Percentiles rank a stretch among this genome's conserved stretches.
Conservation (phyloP, 2,329 filamentous ascomycete species). For the Nemania serpens region DNA sequence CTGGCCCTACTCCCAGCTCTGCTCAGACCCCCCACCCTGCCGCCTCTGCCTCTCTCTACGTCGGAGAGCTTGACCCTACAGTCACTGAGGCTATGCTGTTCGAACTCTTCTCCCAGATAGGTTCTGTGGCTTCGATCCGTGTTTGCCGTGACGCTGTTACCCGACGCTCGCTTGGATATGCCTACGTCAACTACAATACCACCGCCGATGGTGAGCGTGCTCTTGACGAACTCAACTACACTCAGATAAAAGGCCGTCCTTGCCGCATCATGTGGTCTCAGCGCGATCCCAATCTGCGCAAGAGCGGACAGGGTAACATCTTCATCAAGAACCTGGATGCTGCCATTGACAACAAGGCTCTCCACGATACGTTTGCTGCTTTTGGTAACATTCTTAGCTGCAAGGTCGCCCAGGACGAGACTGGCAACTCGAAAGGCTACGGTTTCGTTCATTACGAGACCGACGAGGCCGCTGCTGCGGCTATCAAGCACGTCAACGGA, state of each 20-base stretch:
- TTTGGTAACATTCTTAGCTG: constrained; percentile 99
- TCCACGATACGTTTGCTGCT: constrained; percentile 98
- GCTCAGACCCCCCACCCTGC: constrained; percentile 75
- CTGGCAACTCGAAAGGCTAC: constrained; percentile 96
- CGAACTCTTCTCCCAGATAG: constrained; percentile 99
- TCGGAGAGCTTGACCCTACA: constrained; percentile 95
- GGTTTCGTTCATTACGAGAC: constrained; percentile 99
- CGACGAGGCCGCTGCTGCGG: constrained; percentile 92
- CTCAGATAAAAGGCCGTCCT: constrained; percentile 95
- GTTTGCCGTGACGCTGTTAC: constrained; percentile 99
- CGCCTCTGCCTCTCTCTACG: constrained; percentile 97
- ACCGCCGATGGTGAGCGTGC: constrained; percentile 96
- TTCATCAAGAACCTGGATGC: constrained; percentile 99
- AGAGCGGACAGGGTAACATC: constrained; percentile 98
- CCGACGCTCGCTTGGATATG: constrained; percentile 96
- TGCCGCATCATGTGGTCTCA: constrained; percentile 99
- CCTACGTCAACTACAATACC: constrained; percentile 99
- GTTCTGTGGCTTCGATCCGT: constrained; percentile 97
- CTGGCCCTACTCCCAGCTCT: constrained; percentile 73
- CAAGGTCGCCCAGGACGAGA: constrained; percentile 99
- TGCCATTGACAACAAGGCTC: constrained; percentile 99
- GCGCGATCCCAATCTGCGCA: constrained; percentile 97
- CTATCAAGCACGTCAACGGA: constrained; percentile 99
- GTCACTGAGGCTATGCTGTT: constrained; percentile 99
- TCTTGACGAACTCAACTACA: constrained; percentile 99